Percentiles rank a stretch among this genome's conserved stretches.
Evolutionary conservation across 805 yeast genomes (phyloP).

Genomic region (Hanseniaspora vineae): DNA sequence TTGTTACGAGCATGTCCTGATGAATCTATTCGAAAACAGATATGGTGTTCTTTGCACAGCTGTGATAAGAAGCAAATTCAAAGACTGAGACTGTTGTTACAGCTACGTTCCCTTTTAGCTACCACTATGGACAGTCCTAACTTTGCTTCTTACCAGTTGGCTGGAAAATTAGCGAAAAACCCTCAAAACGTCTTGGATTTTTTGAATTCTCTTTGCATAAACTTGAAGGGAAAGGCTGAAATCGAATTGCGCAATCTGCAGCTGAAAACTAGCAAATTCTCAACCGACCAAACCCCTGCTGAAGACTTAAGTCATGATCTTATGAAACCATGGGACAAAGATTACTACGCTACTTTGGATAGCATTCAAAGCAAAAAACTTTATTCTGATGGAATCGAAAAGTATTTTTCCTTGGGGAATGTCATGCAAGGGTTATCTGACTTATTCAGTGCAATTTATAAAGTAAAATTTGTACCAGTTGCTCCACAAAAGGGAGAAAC

Average conservation of each 20-base stretch:
- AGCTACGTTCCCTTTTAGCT: slow-evolving; percentile 59
- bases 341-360: slow-evolving; percentile 31
- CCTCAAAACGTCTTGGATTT: slow-evolving; percentile 69
- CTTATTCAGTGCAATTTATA: slow-evolving; percentile 59
- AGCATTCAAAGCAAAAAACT: neutral
- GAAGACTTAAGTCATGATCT: slow-evolving; percentile 22
- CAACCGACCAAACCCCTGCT: slow-evolving; percentile 17
- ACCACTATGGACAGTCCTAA: slow-evolving; percentile 55
- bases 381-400: neutral
- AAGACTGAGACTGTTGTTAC: slow-evolving; percentile 44
- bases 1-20: slow-evolving; percentile 46
- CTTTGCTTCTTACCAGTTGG: slow-evolving; percentile 69
- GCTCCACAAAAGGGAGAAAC: slow-evolving; percentile 48
- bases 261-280: too few species aligned
- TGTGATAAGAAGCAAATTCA: slow-evolving; percentile 51
- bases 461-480: slow-evolving; percentile 60
- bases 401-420: slow-evolving; percentile 70
- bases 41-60: slow-evolving; percentile 68
- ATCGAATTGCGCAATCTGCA: slow-evolving; percentile 40
- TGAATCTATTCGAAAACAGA: slow-evolving; percentile 42
- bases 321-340: slow-evolving; percentile 88
- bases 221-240: slow-evolving; percentile 40
- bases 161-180: slow-evolving; percentile 78
- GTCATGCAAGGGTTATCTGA: slow-evolving; percentile 73
- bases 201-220: slow-evolving; percentile 42